Evolutionary conservation across 116 monocot species (phyloP).

Genomic region (Zostera marina): DNA sequence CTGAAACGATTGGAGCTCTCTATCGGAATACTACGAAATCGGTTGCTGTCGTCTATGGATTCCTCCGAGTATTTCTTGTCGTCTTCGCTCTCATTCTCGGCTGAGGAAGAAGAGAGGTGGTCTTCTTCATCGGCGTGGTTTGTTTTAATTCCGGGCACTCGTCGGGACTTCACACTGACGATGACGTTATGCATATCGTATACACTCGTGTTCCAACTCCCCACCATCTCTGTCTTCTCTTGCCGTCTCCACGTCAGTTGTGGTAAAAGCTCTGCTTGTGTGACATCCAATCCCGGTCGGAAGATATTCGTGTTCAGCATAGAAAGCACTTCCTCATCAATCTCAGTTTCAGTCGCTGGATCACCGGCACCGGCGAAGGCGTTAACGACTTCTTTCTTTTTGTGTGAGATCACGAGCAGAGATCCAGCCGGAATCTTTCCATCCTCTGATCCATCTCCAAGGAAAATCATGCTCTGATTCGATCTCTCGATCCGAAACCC

Average conservation of each 20-base stretch:
- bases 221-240: slow-evolving; percentile 77
- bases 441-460: slow-evolving; percentile 62
- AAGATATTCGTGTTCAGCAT: slow-evolving; percentile 83
- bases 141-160: slow-evolving; percentile 72
- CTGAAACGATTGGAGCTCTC: slow-evolving; percentile 18
- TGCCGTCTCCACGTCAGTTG: slow-evolving; percentile 72
- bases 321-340: slow-evolving; percentile 55
- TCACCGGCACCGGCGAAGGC: slow-evolving; percentile 61
- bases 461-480: slow-evolving; percentile 72
- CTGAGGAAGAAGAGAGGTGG: slow-evolving; percentile 55
- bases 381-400: slow-evolving; percentile 75
- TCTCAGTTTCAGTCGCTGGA: slow-evolving; percentile 38
- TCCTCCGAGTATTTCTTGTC: slow-evolving; percentile 63
- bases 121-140: slow-evolving; percentile 33
- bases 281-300: slow-evolving; percentile 80
- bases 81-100: slow-evolving; percentile 64
- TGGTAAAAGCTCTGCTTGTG: slow-evolving; percentile 57
- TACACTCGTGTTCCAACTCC: slow-evolving; percentile 76
- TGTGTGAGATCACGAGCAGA: slow-evolving; percentile 73
- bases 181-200: slow-evolving; percentile 94
- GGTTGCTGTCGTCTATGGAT: slow-evolving; percentile 22
- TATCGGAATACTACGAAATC: slow-evolving; percentile 15
- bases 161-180: slow-evolving; percentile 77
- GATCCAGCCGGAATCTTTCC: slow-evolving; percentile 47
- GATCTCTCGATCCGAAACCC: slow-evolving; percentile 78